Percentiles rank a stretch among this genome's conserved stretches.
phyloP scores from a whole-genome alignment of 2,329 filamentous ascomycete genomes.

The Hypoxylon sp. region DNA sequence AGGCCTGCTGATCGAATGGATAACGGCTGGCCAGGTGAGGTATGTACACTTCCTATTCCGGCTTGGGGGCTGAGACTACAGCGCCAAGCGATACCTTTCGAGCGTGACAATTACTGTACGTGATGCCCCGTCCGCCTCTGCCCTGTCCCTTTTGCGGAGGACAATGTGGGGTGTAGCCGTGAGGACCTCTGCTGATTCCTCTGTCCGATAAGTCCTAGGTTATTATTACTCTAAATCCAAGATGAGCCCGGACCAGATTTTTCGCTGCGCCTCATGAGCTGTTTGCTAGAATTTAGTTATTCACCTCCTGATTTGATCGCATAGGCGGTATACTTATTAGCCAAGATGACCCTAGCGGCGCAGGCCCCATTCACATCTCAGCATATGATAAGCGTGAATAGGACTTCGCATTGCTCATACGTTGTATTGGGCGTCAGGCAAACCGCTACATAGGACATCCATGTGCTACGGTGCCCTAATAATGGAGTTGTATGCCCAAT shows the following conservation, averaged over 20 bases:
- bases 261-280: conserved; percentile 27
- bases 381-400: conserved; percentile 22
- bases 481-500: conserved; percentile 32
- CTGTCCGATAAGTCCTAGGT: conserved; percentile 20
- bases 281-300: conserved; percentile 24
- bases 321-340: conserved; percentile 30
- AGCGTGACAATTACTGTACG: conserved; percentile 25
- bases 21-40: conserved; percentile 21
- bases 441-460: conserved; percentile 11
- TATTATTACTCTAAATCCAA: conserved; percentile 37
- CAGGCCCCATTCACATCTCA: conserved; percentile 10
- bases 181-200: conserved; percentile 28
- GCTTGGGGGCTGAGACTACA: conserved; percentile 29
- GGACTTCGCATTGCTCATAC: conserved; percentile 9
- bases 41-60: conserved; percentile 23
- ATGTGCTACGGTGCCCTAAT: conserved; percentile 33
- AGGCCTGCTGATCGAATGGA: conserved; percentile 20
- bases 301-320: conserved; percentile 20
- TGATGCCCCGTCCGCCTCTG: conserved; percentile 16
- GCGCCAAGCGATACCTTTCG: conserved; percentile 29
- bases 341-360: conserved; percentile 28
- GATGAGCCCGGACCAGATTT: conserved; percentile 2
- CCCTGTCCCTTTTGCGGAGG: conserved; percentile 25
- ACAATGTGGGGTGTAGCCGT: conserved; percentile 35
- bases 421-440: conserved; percentile 30